phyloP scores from a whole-genome alignment of 192 early-diverging fungal species.

The Coemansia asiatica region DNA sequence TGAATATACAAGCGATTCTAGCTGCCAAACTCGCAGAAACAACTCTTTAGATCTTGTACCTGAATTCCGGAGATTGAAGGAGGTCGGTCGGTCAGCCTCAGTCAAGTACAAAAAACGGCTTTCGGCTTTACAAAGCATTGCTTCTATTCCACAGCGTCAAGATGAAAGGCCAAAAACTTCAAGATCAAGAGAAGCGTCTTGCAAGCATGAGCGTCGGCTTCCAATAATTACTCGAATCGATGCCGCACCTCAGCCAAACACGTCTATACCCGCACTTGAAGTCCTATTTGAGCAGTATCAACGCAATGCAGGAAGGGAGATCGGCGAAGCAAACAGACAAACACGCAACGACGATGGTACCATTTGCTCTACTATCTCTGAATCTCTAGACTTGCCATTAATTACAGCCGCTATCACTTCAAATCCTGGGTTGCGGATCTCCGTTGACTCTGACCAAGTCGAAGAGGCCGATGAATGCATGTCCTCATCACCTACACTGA shows the following conservation, averaged over 20 bases:
- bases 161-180: neutral
- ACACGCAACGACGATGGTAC: neutral
- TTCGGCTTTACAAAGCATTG: neutral
- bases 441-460: neutral
- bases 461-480: neutral
- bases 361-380: neutral
- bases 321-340: neutral
- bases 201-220: neutral
- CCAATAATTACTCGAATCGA: slow-evolving; percentile 25
- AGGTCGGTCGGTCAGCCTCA: neutral
- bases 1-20: neutral
- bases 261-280: slow-evolving; percentile 29
- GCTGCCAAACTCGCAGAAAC: neutral
- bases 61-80: neutral
- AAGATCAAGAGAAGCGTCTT: neutral
- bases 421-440: neutral
- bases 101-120: neutral
- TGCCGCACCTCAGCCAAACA: slow-evolving; percentile 12
- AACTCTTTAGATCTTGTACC: neutral
- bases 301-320: neutral
- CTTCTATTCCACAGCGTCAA: neutral
- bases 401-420: neutral
- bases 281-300: slow-evolving; percentile 21
- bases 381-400: slow-evolving; percentile 2
- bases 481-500: slow-evolving; percentile 1